Evolutionary conservation across 83 land plant species (phyloP).

Genomic region (Picea abies): DNA sequence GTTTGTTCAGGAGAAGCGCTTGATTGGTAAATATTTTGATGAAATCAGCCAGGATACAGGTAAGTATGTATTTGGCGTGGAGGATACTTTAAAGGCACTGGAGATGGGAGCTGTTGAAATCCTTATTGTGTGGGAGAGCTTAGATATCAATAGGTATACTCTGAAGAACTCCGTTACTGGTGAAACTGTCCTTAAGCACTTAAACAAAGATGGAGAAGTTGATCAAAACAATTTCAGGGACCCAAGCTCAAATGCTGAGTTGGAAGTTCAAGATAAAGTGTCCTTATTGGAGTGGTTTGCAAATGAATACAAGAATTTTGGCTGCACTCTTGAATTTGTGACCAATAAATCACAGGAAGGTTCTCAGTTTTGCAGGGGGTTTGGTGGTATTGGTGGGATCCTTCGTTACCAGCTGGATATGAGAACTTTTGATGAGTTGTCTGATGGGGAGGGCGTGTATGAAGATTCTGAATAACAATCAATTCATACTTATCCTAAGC

Average conservation of each 20-base stretch:
- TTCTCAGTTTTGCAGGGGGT: conserved; percentile 51
- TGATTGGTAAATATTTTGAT: conserved; percentile 54
- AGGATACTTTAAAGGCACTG: conserved; percentile 43
- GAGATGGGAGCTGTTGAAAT: conserved; percentile 59
- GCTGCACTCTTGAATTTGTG: conserved; percentile 46
- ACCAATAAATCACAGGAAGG: conserved; percentile 58
- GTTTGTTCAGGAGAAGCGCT: conserved; percentile 46
- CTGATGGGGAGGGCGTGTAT: conserved; percentile 35
- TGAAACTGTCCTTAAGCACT: conserved; percentile 39
- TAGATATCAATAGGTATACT: conserved; percentile 36
- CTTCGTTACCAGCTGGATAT: conserved; percentile 51
- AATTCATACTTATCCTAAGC: neutral
- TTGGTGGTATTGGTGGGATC: conserved; percentile 56
- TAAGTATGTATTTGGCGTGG: conserved; percentile 52
- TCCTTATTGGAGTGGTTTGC: conserved; percentile 61
- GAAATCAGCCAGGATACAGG: conserved; percentile 61
- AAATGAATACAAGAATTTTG: conserved; percentile 36
- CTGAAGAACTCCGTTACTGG: conserved; percentile 34
- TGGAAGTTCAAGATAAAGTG: conserved; percentile 44
- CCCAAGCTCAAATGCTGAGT: conserved; percentile 23
- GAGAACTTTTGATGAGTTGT: conserved; percentile 45
- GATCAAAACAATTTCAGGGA: conserved; percentile 46
- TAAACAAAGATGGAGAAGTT: conserved; percentile 47
- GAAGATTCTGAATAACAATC: conserved; percentile 44
- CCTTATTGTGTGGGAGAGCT: conserved; percentile 49